These are phyloP conservation scores for Erodium moschatum DNA, from an alignment of 441 rosid species.

Conservation along the genomic window DNA sequence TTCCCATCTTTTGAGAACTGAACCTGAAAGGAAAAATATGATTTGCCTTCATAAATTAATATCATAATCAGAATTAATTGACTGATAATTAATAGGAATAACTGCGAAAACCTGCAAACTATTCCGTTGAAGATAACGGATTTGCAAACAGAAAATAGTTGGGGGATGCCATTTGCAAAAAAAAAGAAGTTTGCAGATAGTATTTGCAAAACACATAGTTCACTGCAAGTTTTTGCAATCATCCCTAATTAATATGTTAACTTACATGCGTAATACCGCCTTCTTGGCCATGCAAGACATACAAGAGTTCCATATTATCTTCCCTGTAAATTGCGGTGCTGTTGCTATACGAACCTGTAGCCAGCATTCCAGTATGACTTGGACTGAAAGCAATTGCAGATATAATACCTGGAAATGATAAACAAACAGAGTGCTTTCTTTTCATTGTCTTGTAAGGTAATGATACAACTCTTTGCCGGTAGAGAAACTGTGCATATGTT, in stretches of 20 bases:
- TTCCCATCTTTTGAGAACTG: slow-evolving; percentile 91
- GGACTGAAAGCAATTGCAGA: slow-evolving; percentile 82
- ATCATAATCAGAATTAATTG: slow-evolving; percentile 9
- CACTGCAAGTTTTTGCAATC: no score
- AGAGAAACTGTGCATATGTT: slow-evolving; percentile 14
- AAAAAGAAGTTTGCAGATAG: no score
- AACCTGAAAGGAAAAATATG: slow-evolving; percentile 40
- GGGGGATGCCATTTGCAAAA: no score
- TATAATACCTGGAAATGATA: slow-evolving; percentile 47
- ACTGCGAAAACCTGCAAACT: no score
- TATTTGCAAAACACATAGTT: no score
- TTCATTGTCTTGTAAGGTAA: background rate
- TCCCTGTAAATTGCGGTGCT: slow-evolving; percentile 77
- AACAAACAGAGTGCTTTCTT: slow-evolving; percentile 10
- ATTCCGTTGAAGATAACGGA: no score
- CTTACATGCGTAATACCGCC: slow-evolving; percentile 93
- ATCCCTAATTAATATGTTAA: slow-evolving; percentile 14
- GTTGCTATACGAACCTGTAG: slow-evolving; percentile 80
- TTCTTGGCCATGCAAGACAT: slow-evolving; percentile 87
- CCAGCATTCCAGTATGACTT: slow-evolving; percentile 67
- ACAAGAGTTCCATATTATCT: slow-evolving; percentile 89
- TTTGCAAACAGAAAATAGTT: no score
- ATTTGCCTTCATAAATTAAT: slow-evolving; percentile 15
- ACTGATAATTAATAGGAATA: background rate
- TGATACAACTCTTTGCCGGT: slow-evolving; percentile 6